Percentiles rank a stretch among this genome's conserved stretches.
Evolutionary conservation across 2,329 filamentous ascomycete species (phyloP).

Genomic region (Magnaporthales sp.): DNA sequence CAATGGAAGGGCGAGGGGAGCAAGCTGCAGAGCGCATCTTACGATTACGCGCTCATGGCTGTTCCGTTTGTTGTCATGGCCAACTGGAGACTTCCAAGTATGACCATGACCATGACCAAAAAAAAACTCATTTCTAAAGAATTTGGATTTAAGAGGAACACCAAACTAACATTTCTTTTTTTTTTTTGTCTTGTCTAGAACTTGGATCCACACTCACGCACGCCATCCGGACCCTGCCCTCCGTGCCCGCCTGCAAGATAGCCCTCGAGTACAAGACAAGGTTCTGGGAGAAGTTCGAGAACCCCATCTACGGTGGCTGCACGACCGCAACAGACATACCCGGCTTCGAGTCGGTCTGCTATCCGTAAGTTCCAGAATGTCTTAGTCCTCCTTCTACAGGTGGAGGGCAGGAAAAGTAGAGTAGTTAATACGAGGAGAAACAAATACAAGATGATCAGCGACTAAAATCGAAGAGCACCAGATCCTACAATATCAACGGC

Average conservation of each 20-base stretch:
- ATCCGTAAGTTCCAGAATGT: conserved; percentile 35
- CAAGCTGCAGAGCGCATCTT: conserved; percentile 27
- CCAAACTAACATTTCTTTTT: neutral
- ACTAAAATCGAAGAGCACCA: neutral
- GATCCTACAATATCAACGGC: conserved; percentile 54
- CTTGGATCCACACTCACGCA: conserved; percentile 32
- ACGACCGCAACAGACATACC: conserved; percentile 47
- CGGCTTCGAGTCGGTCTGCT: conserved; percentile 54
- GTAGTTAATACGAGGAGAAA: too few relatives aligned
- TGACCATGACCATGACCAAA: too few relatives aligned
- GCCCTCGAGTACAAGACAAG: conserved; percentile 60
- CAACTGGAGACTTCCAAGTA: conserved; percentile 41
- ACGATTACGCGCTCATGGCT: conserved; percentile 59
- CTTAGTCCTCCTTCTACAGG: too few relatives aligned
- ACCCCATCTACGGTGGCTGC: conserved; percentile 56
- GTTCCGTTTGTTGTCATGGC: conserved; percentile 57
- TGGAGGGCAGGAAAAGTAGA: too few relatives aligned
- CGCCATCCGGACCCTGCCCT: conserved; percentile 37
- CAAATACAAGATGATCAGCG: too few relatives aligned
- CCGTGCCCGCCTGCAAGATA: conserved; percentile 44
- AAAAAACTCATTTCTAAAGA: too few relatives aligned
- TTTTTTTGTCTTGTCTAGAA: conserved; percentile 18
- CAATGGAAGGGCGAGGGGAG: conserved; percentile 40
- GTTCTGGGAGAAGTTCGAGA: conserved; percentile 42
- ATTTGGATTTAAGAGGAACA: too few relatives aligned